Evolutionary conservation across 2,329 filamentous ascomycete species (phyloP), one percentile per base, ranked within the genome.

Genomic region (Fusarium secorum): DNA sequence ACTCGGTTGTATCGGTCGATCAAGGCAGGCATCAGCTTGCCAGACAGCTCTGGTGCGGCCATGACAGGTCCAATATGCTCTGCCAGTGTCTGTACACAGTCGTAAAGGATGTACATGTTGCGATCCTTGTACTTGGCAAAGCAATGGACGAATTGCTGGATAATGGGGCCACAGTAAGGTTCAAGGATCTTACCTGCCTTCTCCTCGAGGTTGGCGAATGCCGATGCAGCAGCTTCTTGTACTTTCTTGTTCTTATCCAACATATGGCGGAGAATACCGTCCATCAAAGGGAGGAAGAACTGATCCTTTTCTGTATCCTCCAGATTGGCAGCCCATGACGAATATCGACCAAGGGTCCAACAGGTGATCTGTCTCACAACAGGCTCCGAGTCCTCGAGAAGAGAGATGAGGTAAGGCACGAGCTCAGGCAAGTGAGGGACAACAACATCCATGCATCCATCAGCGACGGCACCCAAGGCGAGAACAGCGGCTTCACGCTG

Each of bases 91-190:
- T 99, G 96, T 36, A 99, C 93, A 80, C 96, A 98, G 82, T 99
- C 96, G 83, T 99, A 99, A 36, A 99, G 88, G 59, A 98, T 97
- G 83, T 97, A 98, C 90, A 98, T 98, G 83, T 99, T 99, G 77
- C 94, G 91, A 81, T 98, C 95, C 86, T 99, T 98, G 88, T 98
- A 99, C 81, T 93, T 94, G 57, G 86, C 88, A 81, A 99, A 99
- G 81, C 96, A 99, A 66, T 88, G 86, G 56, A 98, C 94, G 77
- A 95, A 98, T 79, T 98, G 96, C 68, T 91, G 91, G 57, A 98
- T 89, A 75, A 99, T 98, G 30, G 95, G 93, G 32, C 91, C 88
- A 76, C 93, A 95, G 82, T 98, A 99, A 1, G 93, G 93, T 70
- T 91, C 90, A 44, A 99, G 83, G 67, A 91, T 87, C 70, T 89